Evolutionary conservation across 371 early-diverging fungal species (phyloP), one percentile per base, ranked within the genome.

Genomic region (Nematocida sp.): DNA sequence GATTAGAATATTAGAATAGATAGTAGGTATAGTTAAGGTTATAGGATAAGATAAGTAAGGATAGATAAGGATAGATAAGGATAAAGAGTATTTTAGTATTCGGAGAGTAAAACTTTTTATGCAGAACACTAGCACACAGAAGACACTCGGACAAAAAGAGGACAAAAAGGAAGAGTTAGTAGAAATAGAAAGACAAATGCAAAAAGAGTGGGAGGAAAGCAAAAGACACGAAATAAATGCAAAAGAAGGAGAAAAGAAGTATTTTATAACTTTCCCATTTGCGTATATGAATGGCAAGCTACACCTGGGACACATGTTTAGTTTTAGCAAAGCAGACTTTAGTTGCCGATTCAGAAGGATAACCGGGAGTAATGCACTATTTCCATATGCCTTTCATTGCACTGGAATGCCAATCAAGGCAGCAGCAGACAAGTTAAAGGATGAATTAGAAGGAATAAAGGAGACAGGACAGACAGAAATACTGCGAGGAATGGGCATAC

Each of bases 351-450:
- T 90, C 83, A 89, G 93, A 77, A 87, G 92, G 75, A 82, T 96
- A 81, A 86, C 90, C 84, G 98, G 97, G 51, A 94, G 91, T 84
- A 87, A 89, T 54, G 91, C 89, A 49, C 86, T 98, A 63, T 92
- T 96, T 67, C 99, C 99, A 31, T 90, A 95, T 79, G 94, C 94
- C 45, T 96, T 98, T 87, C 99, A 99, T 82, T 91, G 90, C 77
- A 98, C 99, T 2, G 99, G 99, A 63, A 99, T 99, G 99, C 99
- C 99, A 43, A 99, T 99, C 85, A 84, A 88, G 89, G 94, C 96
- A 23, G 90, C 93, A 76, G 96, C 98, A 37, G 94, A 97, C 84
- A 96, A 96, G 86, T 85, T 99, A 65, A 85, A 86, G 54, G 89
- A 90, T 40, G 97, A 99, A 85, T 85, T 97, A 43, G 89, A 87